These are phyloP conservation scores for Hortaea werneckii DNA, from an alignment of 2,329 filamentous ascomycete species.

Conservation along the genomic window DNA sequence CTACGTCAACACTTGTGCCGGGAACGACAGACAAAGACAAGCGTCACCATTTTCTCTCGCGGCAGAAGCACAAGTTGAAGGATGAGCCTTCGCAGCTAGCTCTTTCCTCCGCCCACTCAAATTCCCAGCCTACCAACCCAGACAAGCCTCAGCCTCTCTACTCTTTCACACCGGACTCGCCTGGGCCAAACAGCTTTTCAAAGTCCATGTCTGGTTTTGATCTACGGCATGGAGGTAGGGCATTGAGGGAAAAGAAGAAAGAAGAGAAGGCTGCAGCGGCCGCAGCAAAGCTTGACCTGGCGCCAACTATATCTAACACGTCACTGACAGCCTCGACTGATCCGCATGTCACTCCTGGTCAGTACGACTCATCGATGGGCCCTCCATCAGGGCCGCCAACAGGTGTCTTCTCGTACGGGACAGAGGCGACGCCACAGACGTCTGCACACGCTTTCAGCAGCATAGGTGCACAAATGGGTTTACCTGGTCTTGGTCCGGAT, in stretches of 20 bases:
- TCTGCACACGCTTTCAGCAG: slow-evolving; percentile 32
- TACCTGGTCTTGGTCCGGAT: slow-evolving; percentile 46
- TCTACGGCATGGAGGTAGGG: slow-evolving; percentile 65
- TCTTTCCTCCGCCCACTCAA: slow-evolving; percentile 65
- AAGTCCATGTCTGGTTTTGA: slow-evolving; percentile 77
- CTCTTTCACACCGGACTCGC: slow-evolving; percentile 68
- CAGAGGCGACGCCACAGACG: slow-evolving; percentile 21
- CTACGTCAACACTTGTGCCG: slow-evolving; percentile 65
- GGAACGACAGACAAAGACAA: slow-evolving; percentile 53
- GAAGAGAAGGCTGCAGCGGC: slow-evolving; percentile 40
- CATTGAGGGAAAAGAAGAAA: slow-evolving; percentile 62
- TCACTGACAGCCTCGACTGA: slow-evolving; percentile 16
- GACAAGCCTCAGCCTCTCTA: slow-evolving; percentile 66
- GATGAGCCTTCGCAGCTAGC: slow-evolving; percentile 58
- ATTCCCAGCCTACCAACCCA: slow-evolving; percentile 65
- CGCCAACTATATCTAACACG: slow-evolving; percentile 22
- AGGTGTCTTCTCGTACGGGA: slow-evolving; percentile 23
- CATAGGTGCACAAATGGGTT: slow-evolving; percentile 37
- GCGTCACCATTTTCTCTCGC: slow-evolving; percentile 68
- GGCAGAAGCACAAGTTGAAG: slow-evolving; percentile 65
- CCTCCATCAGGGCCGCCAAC: slow-evolving; percentile 18
- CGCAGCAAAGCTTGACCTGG: slow-evolving; percentile 20
- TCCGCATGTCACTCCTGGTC: slow-evolving; percentile 17
- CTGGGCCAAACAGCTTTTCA: slow-evolving; percentile 59
- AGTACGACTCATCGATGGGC: slow-evolving; percentile 15